Conservation (phyloP, 1,284 basidiomycete genomes). For the Ceratobasidium sp. region DNA sequence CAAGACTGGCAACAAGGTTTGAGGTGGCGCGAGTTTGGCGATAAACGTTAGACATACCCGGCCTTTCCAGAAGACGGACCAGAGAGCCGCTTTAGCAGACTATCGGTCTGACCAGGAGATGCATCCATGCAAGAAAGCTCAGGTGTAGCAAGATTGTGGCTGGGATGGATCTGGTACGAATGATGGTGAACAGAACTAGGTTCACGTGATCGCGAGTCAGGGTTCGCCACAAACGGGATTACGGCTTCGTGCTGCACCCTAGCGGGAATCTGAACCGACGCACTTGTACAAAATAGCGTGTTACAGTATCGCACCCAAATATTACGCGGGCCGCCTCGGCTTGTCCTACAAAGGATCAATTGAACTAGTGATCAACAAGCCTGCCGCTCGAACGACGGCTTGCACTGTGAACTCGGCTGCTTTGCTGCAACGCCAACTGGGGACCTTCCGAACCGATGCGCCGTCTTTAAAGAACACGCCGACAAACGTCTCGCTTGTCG, state of each 20-base stretch:
- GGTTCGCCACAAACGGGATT: background rate
- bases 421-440: no score
- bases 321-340: no score
- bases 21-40: background rate
- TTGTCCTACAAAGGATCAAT: no score
- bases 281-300: no score
- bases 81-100: constrained; percentile 54
- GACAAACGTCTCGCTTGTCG: background rate
- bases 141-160: background rate
- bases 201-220: constrained; percentile 32
- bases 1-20: constrained; percentile 58
- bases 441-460: no score
- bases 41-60: constrained; percentile 56
- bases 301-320: no score
- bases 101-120: constrained; percentile 23
- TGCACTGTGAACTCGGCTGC: no score
- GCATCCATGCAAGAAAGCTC: constrained; percentile 1
- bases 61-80: constrained; percentile 81
- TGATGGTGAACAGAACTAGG: constrained; percentile 4
- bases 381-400: no score
- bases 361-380: no score
- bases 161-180: background rate
- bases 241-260: no score
- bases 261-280: no score
- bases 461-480: no score